Base-by-base conservation (phyloP, 129 eudicot genomes). In the Artemisia annua region DNA sequence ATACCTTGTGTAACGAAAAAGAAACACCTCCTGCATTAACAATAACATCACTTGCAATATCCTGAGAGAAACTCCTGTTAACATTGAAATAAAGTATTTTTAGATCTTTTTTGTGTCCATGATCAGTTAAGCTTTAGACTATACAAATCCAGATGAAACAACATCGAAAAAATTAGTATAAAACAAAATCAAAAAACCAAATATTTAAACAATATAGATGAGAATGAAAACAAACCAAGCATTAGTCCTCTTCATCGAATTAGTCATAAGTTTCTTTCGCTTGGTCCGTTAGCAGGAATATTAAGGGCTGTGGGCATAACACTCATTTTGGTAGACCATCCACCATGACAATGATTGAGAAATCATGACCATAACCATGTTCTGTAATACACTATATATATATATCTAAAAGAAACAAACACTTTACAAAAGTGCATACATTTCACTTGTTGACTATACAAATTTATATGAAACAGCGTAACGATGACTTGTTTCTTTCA, bases 1-100 rank as follows among this genome's bases (percentile, higher is more conserved):
- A 52, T 74, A 93, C 99, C 97, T 88, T 95, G 86, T 95, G 99
- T 83, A 95, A 79, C 48, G 96, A 78, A 83, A 88, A 95, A 50
- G 99, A 82, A 76, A 84, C 79, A 68, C 87, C 91, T 62, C 88
- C 99, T 57, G 81, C 93, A 24, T 35, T 78, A 55, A 91, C 80
- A 28, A 84, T 85, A 67, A 91, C 71, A 82, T 95, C 99, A 13
- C 94, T 91, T 4, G 96, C 87, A 50, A 86, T 78, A 72, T 91
- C 97, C 75, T 88, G 96, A 22, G 99, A 95, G 77, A 84, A 86
- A 58, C 85, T 83, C 99, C 97, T 95, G 86, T 68, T 51, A 60
- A 81, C 43, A 49, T 67, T 65, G 11, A 76, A 59, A 61, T 48
- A 4, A 18, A 26, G 7, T 14, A 11, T 18, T 63, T 76, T 9